A percentile compares a stretch with the other conserved stretches of the same genome.
Evolutionary conservation across 306 rosid genomes (phyloP).

Genomic region (Cucumis hystrix): DNA sequence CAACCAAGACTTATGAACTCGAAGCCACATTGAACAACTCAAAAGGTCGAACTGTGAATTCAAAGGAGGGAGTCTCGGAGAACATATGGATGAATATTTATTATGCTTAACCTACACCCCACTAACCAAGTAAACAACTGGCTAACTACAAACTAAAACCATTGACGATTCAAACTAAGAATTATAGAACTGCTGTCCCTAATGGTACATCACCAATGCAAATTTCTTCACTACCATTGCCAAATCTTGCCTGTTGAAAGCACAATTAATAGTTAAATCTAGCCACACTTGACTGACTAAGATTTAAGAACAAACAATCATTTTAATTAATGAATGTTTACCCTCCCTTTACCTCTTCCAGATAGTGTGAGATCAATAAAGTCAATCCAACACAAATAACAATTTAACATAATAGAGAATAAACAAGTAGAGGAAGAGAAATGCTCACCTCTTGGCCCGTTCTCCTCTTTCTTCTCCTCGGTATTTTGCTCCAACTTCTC

Average conservation of each 20-base stretch:
- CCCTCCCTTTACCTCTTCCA: not conserved
- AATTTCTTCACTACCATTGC: not conserved
- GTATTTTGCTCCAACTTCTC: not conserved
- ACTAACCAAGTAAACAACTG: not conserved
- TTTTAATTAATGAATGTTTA: not conserved
- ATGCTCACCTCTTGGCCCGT: not conserved
- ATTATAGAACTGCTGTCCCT: not conserved
- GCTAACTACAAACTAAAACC: not conserved
- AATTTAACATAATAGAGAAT: not conserved
- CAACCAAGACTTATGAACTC: not conserved
- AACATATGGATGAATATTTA: not conserved
- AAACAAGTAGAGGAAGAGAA: not conserved
- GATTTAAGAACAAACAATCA: not conserved
- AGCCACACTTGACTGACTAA: not conserved
- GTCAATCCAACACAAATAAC: not conserved
- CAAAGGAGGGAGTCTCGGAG: not conserved
- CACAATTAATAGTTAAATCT: not conserved
- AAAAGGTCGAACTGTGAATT: not conserved
- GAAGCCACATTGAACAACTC: not conserved
- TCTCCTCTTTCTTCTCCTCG: conserved; percentile 3
- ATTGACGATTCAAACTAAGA: not conserved
- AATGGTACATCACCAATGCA: not conserved
- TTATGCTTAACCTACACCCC: not conserved
- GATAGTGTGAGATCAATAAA: not conserved
- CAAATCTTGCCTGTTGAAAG: not conserved